These are phyloP conservation scores for Mycena rebaudengoi DNA, from an alignment of 768 basidiomycete species.

Conservation along the genomic window DNA sequence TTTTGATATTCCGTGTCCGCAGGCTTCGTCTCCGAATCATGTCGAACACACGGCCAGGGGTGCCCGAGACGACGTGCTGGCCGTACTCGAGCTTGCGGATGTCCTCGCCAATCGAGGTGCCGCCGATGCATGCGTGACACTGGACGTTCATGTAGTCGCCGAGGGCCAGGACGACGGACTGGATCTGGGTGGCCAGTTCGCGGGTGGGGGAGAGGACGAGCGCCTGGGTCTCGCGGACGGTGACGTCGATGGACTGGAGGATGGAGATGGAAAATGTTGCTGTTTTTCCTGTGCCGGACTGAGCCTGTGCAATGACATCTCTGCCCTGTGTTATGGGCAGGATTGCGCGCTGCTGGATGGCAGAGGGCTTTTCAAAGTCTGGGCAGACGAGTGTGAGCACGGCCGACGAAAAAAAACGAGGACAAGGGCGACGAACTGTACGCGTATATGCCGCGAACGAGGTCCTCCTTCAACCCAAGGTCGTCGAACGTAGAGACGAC, in stretches of 20 bases:
- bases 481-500: conserved; percentile 92
- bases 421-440: conserved; percentile 95
- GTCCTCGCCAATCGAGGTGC: conserved; percentile 96
- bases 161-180: conserved; percentile 93
- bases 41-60: conserved; percentile 97
- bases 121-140: conserved; percentile 98
- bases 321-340: conserved; percentile 94
- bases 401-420: not conserved
- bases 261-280: conserved; percentile 99
- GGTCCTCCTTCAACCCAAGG: conserved; percentile 92
- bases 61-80: conserved; percentile 96
- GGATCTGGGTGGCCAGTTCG: conserved; percentile 98
- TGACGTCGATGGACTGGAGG: conserved; percentile 96
- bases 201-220: conserved; percentile 98
- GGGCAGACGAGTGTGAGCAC: conserved; percentile 1
- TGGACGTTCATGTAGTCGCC: conserved; percentile 99
- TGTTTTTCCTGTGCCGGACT: conserved; percentile 99
- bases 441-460: conserved; percentile 96
- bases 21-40: conserved; percentile 96
- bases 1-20: conserved; percentile 97
- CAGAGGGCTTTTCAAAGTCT: conserved; percentile 98
- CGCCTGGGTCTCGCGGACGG: conserved; percentile 94
- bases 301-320: conserved; percentile 99
- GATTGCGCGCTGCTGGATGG: conserved; percentile 98
- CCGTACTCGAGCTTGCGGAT: conserved; percentile 97